Evolutionary conservation across 768 basidiomycete genomes (phyloP), one percentile per base, ranked within the genome.

Genomic region (Podaxis sp.): DNA sequence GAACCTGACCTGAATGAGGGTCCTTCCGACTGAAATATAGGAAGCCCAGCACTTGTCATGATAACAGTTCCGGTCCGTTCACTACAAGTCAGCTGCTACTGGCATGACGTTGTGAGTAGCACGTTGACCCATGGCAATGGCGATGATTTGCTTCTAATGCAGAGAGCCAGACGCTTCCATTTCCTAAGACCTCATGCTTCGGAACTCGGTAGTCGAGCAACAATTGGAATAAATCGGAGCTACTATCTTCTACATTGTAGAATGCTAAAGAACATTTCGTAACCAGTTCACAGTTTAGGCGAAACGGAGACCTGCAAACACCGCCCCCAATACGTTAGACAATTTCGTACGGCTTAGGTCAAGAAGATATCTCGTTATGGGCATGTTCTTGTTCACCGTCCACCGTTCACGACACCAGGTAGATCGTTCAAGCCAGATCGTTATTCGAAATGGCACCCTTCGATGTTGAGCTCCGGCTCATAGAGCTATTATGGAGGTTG

Each of bases 401-500:
- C 25, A 47, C 32, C 28, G 9, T 16, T 14, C 18, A 59, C 50
- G 27, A 61, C 36, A 46, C 44, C 52, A 46, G 46, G 52, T 61
- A 38, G 36, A 55, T 61, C 35, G 14, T 35, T 63, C 38, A 57
- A 14, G 52, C 50, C 36, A 58, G 48, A 25, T 51, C 47, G n/a
- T 57, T 46, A 48, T 21, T 57, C 11, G 35, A 58, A 21, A 14
- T 54, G 36, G 52, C 38, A 5, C 50, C 59, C 13, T 54, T 21
- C 13, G 59, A 32, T 3, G 27, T n/a, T n/a, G n/a, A 23, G 11
- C 25, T 48, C 42, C 47, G 21, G 18, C 4, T 61, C 37, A 66
- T 63, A n/a, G 58, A 65, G 21, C 65, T 62, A 38, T 75, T 73
- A 51, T 73, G 72, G 54, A 85, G 63, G 68, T 83, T 82, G 55